Evolutionary conservation across 345 rosid genomes (phyloP).

Genomic region (Brassica rapa): DNA sequence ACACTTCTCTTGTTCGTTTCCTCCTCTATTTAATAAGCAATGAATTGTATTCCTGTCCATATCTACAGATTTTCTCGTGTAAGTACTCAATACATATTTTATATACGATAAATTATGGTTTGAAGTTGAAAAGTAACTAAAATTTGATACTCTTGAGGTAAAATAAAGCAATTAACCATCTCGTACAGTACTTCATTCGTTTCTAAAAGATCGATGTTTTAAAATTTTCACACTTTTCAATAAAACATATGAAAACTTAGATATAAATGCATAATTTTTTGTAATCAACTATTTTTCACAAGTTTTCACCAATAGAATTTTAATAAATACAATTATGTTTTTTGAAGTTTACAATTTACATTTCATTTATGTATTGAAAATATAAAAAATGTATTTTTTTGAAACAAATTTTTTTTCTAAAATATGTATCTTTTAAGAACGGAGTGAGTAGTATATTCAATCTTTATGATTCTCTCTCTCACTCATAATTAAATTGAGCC

Average conservation of each 20-base stretch:
- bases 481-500: constrained; percentile 70
- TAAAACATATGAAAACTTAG: too few species aligned
- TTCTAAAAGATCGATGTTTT: too few species aligned
- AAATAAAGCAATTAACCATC: constrained; percentile 21
- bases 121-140: constrained; percentile 32
- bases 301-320: too few species aligned
- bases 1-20: constrained; percentile 43
- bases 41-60: constrained; percentile 52
- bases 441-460: constrained; percentile 32
- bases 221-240: too few species aligned
- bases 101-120: constrained; percentile 1
- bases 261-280: too few species aligned
- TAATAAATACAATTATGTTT: too few species aligned
- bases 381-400: too few species aligned
- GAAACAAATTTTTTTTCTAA: too few species aligned
- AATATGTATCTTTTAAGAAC: too few species aligned
- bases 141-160: constrained; percentile 36
- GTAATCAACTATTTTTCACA: too few species aligned
- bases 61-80: constrained; percentile 16
- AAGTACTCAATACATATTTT: neutral
- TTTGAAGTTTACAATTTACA: too few species aligned
- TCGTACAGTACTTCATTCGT: neutral
- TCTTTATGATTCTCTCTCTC: constrained; percentile 47
- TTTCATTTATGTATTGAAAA: too few species aligned
- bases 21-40: constrained; percentile 44